These are phyloP conservation scores for Candida jianshihensis DNA, from an alignment of 805 yeast species.

Conservation along the genomic window DNA sequence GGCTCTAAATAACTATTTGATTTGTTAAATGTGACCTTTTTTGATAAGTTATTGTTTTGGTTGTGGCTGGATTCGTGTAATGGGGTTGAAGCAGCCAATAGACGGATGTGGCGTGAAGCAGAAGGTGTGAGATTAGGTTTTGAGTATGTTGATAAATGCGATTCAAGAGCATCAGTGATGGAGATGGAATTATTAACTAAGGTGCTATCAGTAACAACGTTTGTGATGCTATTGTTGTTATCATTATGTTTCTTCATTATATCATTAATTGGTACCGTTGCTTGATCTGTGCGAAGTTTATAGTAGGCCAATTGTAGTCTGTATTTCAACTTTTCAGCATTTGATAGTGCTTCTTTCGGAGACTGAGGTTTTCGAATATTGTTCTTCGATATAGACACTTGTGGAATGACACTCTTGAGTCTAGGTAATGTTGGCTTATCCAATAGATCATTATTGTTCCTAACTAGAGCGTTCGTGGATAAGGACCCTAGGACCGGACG, in stretches of 20 bases:
- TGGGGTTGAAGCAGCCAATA: constrained; percentile 30
- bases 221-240: not conserved
- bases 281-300: constrained; percentile 44
- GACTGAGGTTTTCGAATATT: constrained; percentile 2
- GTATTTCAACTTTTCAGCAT: constrained; percentile 37
- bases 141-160: too few relatives aligned
- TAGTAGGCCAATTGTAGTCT: constrained; percentile 46
- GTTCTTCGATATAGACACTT: not conserved
- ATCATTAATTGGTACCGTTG: constrained; percentile 25
- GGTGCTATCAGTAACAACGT: too few relatives aligned
- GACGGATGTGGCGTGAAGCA: constrained; percentile 23
- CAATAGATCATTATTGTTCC: constrained; percentile 5
- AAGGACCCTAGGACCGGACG: constrained; percentile 16
- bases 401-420: constrained; percentile 4
- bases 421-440: constrained; percentile 8
- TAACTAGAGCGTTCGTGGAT: constrained; percentile 11
- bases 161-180: too few relatives aligned
- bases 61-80: constrained; percentile 7
- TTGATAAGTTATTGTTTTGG: constrained; percentile 8
- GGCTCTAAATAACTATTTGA: constrained; percentile 6
- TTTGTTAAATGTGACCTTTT: constrained; percentile 15
- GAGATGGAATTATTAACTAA: too few relatives aligned
- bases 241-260: constrained; percentile 18
- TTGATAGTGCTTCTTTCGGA: not conserved
- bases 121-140: constrained; percentile 17